Evolutionary conservation across 1,284 basidiomycete genomes (phyloP).

Genomic region (Gomphus bonarii): DNA sequence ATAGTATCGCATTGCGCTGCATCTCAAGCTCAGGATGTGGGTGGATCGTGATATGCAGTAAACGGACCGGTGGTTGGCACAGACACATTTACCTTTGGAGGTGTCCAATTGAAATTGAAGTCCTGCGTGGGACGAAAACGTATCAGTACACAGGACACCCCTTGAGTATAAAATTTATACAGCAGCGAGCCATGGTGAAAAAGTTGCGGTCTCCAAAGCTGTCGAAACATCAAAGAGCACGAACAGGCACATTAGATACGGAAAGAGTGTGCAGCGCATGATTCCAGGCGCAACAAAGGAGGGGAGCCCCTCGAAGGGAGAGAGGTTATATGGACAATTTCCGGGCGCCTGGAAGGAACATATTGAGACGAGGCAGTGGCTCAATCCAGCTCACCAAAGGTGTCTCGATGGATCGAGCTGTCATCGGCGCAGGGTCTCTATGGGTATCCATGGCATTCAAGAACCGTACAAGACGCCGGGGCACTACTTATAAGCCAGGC

Average conservation of each 20-base stretch:
- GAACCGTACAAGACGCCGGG: not conserved
- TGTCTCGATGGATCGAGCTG: too few relatives aligned
- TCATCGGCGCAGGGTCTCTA: not conserved
- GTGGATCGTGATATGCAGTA: not conserved
- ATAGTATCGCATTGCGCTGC: conserved; percentile 3
- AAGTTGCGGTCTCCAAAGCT: not conserved
- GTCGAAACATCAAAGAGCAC: not conserved
- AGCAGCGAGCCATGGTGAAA: conserved; percentile 1
- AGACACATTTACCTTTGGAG: not conserved
- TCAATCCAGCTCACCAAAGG: too few relatives aligned
- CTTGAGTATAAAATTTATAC: not conserved
- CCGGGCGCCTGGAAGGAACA: not conserved
- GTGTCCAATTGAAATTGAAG: conserved; percentile 3
- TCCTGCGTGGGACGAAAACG: not conserved
- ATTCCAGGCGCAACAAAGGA: not conserved
- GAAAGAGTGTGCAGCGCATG: not conserved
- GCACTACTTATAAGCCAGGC: not conserved
- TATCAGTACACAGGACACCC: not conserved
- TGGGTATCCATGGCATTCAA: not conserved
- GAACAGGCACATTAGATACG: not conserved
- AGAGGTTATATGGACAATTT: not conserved
- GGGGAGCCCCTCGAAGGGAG: too few relatives aligned
- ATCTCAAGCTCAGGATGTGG: not conserved
- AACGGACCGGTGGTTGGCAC: not conserved
- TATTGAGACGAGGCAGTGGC: too few relatives aligned